These are phyloP conservation scores for Neopestalotiopsis sp. DNA, from an alignment of 2,329 filamentous ascomycete genomes.

Conservation along the genomic window DNA sequence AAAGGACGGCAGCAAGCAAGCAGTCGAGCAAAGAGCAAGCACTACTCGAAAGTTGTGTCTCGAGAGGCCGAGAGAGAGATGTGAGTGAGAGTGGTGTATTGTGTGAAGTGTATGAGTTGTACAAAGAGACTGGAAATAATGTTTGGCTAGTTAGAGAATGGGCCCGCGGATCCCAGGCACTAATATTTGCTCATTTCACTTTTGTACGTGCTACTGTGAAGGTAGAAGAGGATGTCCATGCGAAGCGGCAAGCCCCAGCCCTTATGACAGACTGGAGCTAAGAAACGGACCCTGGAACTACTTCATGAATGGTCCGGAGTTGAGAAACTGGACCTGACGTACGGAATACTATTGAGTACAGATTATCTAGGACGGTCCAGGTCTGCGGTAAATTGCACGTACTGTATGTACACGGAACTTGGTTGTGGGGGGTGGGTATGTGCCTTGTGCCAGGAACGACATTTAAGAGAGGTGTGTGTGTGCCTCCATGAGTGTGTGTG, in stretches of 20 bases:
- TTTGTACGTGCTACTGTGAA: constrained; percentile 1
- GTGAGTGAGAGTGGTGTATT: not conserved
- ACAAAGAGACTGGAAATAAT: constrained; percentile 10
- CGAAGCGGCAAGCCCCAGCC: constrained; percentile 24
- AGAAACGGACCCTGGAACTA: constrained; percentile 14
- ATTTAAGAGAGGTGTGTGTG: constrained; percentile 6
- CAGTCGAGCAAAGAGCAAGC: not conserved
- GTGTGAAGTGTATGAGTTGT: constrained; percentile 5
- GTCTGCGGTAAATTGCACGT: constrained; percentile 17
- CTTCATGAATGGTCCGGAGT: not conserved
- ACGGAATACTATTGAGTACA: not conserved
- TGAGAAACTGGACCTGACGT: not conserved
- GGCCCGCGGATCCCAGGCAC: constrained; percentile 20
- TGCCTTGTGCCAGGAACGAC: not conserved
- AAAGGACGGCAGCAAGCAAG: not conserved
- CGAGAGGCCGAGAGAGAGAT: not conserved
- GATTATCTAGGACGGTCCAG: not conserved
- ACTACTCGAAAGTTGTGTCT: not conserved
- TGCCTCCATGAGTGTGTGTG: constrained; percentile 1
- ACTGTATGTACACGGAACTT: not conserved
- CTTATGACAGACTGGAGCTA: constrained; percentile 19
- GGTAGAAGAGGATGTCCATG: constrained; percentile 16
- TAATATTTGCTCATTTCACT: constrained; percentile 23
- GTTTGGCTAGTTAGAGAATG: constrained; percentile 9
- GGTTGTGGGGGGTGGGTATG: not conserved